Evolutionary conservation across 176 grass and related monocot species (phyloP), one percentile per base, ranked within the genome.

Genomic region (Lolium rigidum): DNA sequence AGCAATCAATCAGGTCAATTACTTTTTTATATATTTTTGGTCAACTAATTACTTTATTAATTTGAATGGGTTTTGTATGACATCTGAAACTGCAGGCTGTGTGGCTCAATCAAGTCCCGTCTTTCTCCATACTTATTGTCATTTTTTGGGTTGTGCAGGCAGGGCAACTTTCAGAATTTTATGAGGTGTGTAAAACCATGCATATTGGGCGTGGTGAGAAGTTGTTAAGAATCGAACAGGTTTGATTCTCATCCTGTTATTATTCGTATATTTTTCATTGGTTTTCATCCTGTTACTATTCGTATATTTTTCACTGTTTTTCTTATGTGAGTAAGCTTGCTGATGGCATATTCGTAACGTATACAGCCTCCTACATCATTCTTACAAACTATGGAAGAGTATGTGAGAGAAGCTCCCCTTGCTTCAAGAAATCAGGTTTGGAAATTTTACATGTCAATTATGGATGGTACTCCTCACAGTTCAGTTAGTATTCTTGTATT

Each of bases 151-250:
- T 63, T 84, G 76, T 89, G 74, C 88, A 98, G 97, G 88, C 92
- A 70, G 94, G 86, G 62, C 89, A 86, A 86, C 88, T 98, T 85
- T 98, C 97, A 60, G 92, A 92, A 87, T 98, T 98, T 81, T 95
- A 98, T 74, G 94, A 91, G 74, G 77, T 95, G 5, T 98, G 97
- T 76, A 98, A 91, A 88, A 92, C 61, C 55, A 92, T 95, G 82
- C 92, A 98, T 86, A 92, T 95, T 37, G 90, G 92, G 28, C 88
- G 92, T 69, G 91, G 91, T 80, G 95, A 95, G 72, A 94, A 69
- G 52, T 90, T 91, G 31, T 77, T 94, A 80, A 95, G 80, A 92
- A 87, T 95, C 4, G 94, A 98, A 70, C 92, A 95, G 97, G 97
- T 95, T 79, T 48, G 70, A 9, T 67, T 85, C 7, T 66, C 41